Conservation (phyloP, 2,329 filamentous ascomycete genomes). For the Neofusicoccum parvum region DNA sequence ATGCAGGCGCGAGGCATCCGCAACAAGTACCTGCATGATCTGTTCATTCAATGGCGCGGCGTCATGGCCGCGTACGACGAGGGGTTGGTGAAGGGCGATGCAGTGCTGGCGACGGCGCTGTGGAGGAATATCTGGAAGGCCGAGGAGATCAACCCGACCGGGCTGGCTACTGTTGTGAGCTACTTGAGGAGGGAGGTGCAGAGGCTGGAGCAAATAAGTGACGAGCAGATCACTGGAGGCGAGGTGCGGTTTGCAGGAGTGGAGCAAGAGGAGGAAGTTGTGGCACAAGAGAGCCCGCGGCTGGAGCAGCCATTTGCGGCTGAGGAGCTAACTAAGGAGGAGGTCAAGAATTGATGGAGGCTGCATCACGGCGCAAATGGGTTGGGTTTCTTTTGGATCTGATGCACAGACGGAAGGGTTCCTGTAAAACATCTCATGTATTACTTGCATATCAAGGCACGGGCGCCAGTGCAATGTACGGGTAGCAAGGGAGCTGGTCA, state of each 20-base stretch:
- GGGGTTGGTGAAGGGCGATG: conserved; percentile 74
- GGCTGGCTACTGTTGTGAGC: conserved; percentile 63
- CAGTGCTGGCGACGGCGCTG: conserved; percentile 76
- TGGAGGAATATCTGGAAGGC: conserved; percentile 95
- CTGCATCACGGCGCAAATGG: not conserved
- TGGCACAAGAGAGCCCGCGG: conserved; percentile 6
- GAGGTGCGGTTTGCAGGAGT: conserved; percentile 18
- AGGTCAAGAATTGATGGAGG: not conserved
- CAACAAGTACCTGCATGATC: conserved; percentile 73
- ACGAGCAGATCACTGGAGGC: conserved; percentile 54
- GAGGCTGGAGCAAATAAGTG: conserved; percentile 55
- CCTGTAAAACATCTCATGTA: not conserved
- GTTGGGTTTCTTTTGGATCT: not conserved
- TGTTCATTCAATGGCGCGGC: conserved; percentile 92
- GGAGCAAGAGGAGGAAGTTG: not conserved
- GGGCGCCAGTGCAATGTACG: not conserved
- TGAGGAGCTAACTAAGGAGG: not conserved
- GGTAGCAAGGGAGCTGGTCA: not conserved
- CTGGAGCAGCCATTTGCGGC: not conserved
- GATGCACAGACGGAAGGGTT: no score
- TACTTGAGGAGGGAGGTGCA: conserved; percentile 63
- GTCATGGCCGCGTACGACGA: conserved; percentile 83
- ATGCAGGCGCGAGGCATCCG: conserved; percentile 57
- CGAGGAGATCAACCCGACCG: conserved; percentile 61
- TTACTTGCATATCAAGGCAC: not conserved